Conservation (phyloP, 2,329 filamentous ascomycete species). For the Beauveria brongniartii region DNA sequence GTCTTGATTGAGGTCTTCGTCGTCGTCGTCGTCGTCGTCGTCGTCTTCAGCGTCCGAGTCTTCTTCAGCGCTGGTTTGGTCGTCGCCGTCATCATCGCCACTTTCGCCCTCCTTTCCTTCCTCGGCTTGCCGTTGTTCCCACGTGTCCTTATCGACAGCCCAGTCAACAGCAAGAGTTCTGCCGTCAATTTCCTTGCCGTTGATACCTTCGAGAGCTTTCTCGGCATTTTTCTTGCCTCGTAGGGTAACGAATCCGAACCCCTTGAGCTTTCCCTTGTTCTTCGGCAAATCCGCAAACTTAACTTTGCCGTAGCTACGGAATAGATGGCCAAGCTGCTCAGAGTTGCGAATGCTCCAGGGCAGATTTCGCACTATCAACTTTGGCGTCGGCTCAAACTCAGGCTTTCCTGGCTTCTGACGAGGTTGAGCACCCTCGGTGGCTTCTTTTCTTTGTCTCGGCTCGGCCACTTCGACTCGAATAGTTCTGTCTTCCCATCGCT, state of each 20-base stretch:
- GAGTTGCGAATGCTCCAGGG: constrained; percentile 91
- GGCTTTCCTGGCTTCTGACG: constrained; percentile 50
- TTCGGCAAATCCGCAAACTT: constrained; percentile 81
- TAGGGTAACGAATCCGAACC: constrained; percentile 89
- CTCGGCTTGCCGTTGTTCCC: constrained; percentile 56
- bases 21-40: constrained; percentile 23
- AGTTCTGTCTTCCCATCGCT: constrained; percentile 68
- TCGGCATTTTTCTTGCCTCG: constrained; percentile 86
- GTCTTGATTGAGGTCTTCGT: constrained; percentile 22
- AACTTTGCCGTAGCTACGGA: constrained; percentile 84
- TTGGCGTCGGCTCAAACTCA: constrained; percentile 54
- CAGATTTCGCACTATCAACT: constrained; percentile 83
- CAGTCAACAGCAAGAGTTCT: constrained; percentile 88
- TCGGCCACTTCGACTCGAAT: constrained; percentile 85
- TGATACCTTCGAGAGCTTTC: constrained; percentile 74
- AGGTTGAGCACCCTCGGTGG: constrained; percentile 33
- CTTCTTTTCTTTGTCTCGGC: constrained; percentile 62
- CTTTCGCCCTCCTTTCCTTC: constrained; percentile 22
- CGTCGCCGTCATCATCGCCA: constrained; percentile 21
- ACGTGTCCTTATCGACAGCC: constrained; percentile 87
- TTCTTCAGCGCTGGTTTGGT: constrained; percentile 16
- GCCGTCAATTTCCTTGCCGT: constrained; percentile 85
- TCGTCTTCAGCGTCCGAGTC: constrained; percentile 19
- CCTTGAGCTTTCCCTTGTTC: constrained; percentile 65
- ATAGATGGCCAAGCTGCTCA: constrained; percentile 71